Base-by-base conservation (phyloP, 108 stramenopile genomes). In the Heterococcus sp. region DNA sequence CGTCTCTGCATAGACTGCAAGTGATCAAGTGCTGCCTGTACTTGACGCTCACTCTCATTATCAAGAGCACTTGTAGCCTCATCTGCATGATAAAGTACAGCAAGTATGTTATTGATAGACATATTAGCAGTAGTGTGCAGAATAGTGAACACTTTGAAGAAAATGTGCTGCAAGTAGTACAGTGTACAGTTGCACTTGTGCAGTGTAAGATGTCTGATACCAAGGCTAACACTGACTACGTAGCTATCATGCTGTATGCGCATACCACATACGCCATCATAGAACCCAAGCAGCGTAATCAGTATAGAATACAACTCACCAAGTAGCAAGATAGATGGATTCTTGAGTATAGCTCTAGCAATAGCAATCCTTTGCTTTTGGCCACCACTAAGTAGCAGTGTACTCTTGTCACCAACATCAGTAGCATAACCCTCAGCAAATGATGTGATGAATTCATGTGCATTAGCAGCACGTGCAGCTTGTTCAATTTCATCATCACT, bases 281-380 rank as follows among this genome's bases (percentile, higher is more conserved):
- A n/a, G n/a, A n/a, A n/a, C n/a, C n/a, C n/a, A n/a, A n/a, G n/a
- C n/a, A n/a, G n/a, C n/a, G n/a, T n/a, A n/a, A n/a, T n/a, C n/a
- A n/a, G n/a, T n/a, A n/a, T n/a, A n/a, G n/a, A n/a, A 63, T 26
- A 26, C 21, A 26, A 68, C 28, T 68, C 26, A 68, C 8, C 26
- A 32, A 28, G 67, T 32, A 68, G 67, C 67, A 68, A 11, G 3
- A 68, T 28, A 0, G 87, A 69, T 35, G 86, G 87, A 38, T 80
- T 74, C 26, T 72, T 85, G 29, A 98, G 89, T 11, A 96, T 74
- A 0, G 96, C 96, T 70, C 98, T 85, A 2, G 98, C 0, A 30
- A 3, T 0, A 26, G 1, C 29, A 3, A 74, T 65, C 3, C 65
- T 65, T 85, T 90, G 89, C 75, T 90, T 90, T 83, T 90, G 90